Base-by-base conservation (phyloP, 805 yeast species). In the Saturnispora silvae region DNA sequence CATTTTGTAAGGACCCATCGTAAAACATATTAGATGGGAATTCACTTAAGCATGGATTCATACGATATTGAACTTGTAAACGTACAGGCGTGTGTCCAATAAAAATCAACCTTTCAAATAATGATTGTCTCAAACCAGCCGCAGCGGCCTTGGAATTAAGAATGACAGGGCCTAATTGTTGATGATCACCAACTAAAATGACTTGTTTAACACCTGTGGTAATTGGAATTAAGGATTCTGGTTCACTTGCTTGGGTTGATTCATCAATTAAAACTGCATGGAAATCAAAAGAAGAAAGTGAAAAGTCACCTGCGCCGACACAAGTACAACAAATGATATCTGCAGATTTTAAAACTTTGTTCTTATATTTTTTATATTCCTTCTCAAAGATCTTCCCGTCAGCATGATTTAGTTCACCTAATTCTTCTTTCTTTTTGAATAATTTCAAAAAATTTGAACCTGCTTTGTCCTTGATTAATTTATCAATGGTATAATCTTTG, bases 101-200 rank as follows among this genome's bases (percentile, higher is more conserved):
- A 11, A 77, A 64, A 26, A 87, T 78, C 42, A 87, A 64, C 48
- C 97, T 70, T 59, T 89, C 96, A 57, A 87, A 87, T 37, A 87
- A 61, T 1, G 96, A 85, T 53, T 83, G 94, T 42, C 71, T 72
- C 39, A 89, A 67, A 18, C 96, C 96, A 0, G 95, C 95, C 44
- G 78, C 78, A 14, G 80, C 85, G 3, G 95, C 95, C 47, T 71
- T 70, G 49, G 75, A 72, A 47, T 83, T 85, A 39, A 83, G 58
- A 34, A 89, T 80, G 18, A 86, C 94, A 0, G 97, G 96, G 2
- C 96, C 96, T 46, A 87, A 65, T 63, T 87, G 97, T 60, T 85
- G 89, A 59, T 89, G 96, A 57, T 87, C 97, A 52, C 97, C 97
- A 28, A 60, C 96, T 24, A 87, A 62, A 32, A 87, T 73, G 5